Conservation (phyloP, 2,329 filamentous ascomycete genomes). For the Shiraia sp. region DNA sequence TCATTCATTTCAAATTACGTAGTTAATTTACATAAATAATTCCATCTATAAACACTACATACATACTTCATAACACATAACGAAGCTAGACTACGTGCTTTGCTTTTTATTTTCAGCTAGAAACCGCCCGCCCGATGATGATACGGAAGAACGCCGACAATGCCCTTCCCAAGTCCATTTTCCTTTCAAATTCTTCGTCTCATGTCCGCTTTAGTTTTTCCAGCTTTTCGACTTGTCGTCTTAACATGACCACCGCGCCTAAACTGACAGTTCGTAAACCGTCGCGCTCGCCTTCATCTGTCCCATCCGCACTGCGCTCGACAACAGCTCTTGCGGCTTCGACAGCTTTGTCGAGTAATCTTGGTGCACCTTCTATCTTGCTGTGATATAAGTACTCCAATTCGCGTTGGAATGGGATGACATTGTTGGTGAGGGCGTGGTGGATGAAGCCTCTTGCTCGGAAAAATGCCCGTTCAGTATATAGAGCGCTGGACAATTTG, state of each 20-base stretch:
- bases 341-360: conserved; percentile 51
- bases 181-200: not conserved
- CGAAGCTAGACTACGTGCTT: no score
- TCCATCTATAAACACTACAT: no score
- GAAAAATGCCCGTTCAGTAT: conserved; percentile 60
- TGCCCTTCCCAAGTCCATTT: not conserved
- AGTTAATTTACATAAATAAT: no score
- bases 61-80: no score
- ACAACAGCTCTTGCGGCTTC: conserved; percentile 48
- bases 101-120: no score
- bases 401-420: conserved; percentile 56
- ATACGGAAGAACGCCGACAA: no score
- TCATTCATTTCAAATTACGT: no score
- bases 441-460: conserved; percentile 57
- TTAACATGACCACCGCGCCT: conserved; percentile 51
- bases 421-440: conserved; percentile 47
- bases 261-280: conserved; percentile 53
- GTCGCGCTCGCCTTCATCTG: conserved; percentile 40
- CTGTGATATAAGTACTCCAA: conserved; percentile 57
- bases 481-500: conserved; percentile 52
- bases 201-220: conserved; percentile 22
- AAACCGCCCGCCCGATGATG: no score
- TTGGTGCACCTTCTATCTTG: conserved; percentile 37
- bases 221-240: conserved; percentile 46
- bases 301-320: conserved; percentile 38